phyloP scores from a whole-genome alignment of 1,139 yeast species.

The Blastobotrys persicus region DNA sequence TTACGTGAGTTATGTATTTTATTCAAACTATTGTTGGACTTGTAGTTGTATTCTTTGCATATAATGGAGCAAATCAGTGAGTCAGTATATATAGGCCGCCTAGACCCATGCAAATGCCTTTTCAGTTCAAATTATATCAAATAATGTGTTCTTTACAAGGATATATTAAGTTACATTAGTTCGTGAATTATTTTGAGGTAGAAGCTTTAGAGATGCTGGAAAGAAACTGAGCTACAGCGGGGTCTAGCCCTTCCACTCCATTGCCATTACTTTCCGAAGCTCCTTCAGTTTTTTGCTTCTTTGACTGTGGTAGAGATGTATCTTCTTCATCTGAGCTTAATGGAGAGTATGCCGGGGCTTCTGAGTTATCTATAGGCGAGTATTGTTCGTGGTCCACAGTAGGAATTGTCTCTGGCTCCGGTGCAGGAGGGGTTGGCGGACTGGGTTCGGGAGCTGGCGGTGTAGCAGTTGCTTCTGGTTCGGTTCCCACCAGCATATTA shows the following conservation, averaged over 20 bases:
- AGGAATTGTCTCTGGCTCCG: constrained; percentile 18
- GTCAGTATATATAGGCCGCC: no score
- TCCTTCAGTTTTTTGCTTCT: constrained; percentile 30
- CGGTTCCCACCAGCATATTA: constrained; percentile 39
- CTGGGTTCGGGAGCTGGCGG: constrained; percentile 19
- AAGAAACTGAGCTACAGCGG: constrained; percentile 34
- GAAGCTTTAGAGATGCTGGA: constrained; percentile 22
- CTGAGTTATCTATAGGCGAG: constrained; percentile 33
- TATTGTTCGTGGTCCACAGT: not conserved
- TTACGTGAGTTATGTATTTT: no score
- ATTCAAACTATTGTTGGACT: no score
- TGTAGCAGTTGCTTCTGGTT: constrained; percentile 30
- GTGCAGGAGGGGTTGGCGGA: constrained; percentile 16
- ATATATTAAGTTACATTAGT: not conserved
- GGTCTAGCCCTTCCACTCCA: constrained; percentile 32
- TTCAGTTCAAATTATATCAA: no score
- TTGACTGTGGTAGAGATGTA: constrained; percentile 30
- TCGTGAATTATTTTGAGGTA: not conserved
- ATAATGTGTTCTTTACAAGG: no score
- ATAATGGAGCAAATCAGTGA: no score
- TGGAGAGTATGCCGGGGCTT: constrained; percentile 42
- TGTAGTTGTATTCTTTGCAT: no score
- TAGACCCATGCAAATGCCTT: no score
- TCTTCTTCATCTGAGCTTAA: constrained; percentile 37
- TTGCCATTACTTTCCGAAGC: constrained; percentile 19